These are phyloP conservation scores for Kwoniella pini DNA, from an alignment of 768 basidiomycete species.

Conservation along the genomic window DNA sequence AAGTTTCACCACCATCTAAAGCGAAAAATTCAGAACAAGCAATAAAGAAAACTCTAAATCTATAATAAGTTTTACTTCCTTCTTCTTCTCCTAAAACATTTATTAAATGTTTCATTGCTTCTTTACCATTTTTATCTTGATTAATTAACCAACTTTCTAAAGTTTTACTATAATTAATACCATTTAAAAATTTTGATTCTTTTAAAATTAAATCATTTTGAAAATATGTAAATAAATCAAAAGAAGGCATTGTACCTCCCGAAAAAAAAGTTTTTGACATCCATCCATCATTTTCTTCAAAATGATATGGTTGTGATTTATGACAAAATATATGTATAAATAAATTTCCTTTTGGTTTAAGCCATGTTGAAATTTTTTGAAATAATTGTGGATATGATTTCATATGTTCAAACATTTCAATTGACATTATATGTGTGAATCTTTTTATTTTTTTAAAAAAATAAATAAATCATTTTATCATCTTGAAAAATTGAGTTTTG, in stretches of 20 bases:
- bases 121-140: conserved; percentile 62
- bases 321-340: conserved; percentile 76
- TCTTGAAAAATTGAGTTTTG: neutral
- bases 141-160: conserved; percentile 67
- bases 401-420: conserved; percentile 77
- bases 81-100: conserved; percentile 61
- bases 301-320: conserved; percentile 66
- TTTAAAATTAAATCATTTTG: conserved; percentile 65
- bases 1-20: conserved; percentile 65
- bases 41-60: conserved; percentile 72
- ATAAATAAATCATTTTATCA: too few species aligned
- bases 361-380: conserved; percentile 67
- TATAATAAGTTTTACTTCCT: conserved; percentile 65
- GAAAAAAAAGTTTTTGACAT: conserved; percentile 75
- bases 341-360: conserved; percentile 62
- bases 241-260: conserved; percentile 72
- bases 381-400: conserved; percentile 69
- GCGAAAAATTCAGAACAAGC: conserved; percentile 71
- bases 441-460: too few species aligned
- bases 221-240: conserved; percentile 60
- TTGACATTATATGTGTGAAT: conserved; percentile 70
- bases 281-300: conserved; percentile 70
- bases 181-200: conserved; percentile 66
- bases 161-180: conserved; percentile 66
- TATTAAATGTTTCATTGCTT: conserved; percentile 60